Conservation (phyloP, 805 yeast species). For the Wickerhamomyces hampshirensis region DNA sequence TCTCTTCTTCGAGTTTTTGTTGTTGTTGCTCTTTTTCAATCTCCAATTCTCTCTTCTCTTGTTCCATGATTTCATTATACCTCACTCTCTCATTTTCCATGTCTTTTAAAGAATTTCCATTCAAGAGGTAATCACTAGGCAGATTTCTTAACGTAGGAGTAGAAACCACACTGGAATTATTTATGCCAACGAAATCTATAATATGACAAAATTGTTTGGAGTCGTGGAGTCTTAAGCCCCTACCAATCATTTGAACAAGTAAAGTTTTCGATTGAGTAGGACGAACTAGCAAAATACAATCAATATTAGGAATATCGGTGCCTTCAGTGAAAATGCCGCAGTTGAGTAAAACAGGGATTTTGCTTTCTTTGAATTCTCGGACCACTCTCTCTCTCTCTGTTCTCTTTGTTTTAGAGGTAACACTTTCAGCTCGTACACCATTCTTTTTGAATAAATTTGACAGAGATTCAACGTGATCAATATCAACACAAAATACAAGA, state of each 20-base stretch:
- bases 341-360: conserved; percentile 71
- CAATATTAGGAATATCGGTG: conserved; percentile 88
- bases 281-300: conserved; percentile 69
- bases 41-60: conserved; percentile 4
- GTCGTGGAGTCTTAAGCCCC: conserved; percentile 68
- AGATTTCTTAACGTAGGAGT: conserved; percentile 47
- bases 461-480: conserved; percentile 56
- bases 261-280: conserved; percentile 76
- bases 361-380: conserved; percentile 54
- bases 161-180: conserved; percentile 47
- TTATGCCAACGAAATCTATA: conserved; percentile 70
- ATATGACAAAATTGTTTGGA: conserved; percentile 67
- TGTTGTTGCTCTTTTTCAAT: not conserved
- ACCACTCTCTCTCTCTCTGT: conserved; percentile 48
- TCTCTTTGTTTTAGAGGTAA: conserved; percentile 60
- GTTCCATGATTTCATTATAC: conserved; percentile 15
- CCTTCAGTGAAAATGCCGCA: conserved; percentile 94
- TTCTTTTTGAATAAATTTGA: conserved; percentile 45
- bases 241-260: conserved; percentile 83
- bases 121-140: conserved; percentile 17
- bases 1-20: conserved; percentile 10
- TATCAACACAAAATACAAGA: conserved; percentile 72
- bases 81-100: conserved; percentile 24
- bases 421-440: conserved; percentile 67
- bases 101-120: conserved; percentile 30